Conservation (phyloP, 2,329 filamentous ascomycete species). For the Hirsutella rhossiliensis region DNA sequence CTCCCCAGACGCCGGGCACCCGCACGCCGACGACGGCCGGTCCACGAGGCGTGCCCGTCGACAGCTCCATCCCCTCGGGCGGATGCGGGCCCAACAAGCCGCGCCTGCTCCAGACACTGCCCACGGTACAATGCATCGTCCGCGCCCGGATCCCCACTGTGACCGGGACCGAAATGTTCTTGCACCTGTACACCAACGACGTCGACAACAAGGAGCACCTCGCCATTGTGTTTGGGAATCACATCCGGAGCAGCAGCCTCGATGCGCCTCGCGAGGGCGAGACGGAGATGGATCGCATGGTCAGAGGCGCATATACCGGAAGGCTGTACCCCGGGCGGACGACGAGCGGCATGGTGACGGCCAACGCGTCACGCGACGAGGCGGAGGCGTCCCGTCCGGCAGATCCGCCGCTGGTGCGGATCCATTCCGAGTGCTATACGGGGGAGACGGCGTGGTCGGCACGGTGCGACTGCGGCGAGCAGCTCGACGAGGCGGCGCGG, state of each 20-base stretch:
- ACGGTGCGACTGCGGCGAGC: slow-evolving; percentile 93
- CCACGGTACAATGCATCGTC: slow-evolving; percentile 84
- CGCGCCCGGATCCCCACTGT: slow-evolving; percentile 91
- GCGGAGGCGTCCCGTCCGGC: slow-evolving; percentile 1
- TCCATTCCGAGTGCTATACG: slow-evolving; percentile 97
- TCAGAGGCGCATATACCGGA: slow-evolving; percentile 84
- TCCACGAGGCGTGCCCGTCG: slow-evolving; percentile 45
- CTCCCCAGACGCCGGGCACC: slow-evolving; percentile 51
- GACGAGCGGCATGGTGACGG: slow-evolving; percentile 49
- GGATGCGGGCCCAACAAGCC: slow-evolving; percentile 55
- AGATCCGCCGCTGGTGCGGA: slow-evolving; percentile 63
- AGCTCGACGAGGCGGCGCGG: slow-evolving; percentile 88
- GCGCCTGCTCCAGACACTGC: slow-evolving; percentile 61
- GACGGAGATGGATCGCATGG: slow-evolving; percentile 84
- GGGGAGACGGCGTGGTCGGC: slow-evolving; percentile 98
- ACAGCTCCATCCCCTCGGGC: slow-evolving; percentile 43
- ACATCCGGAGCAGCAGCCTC: slow-evolving; percentile 63
- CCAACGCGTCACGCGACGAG: slow-evolving; percentile 4
- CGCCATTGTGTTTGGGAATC: slow-evolving; percentile 87
- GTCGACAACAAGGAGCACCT: slow-evolving; percentile 92
- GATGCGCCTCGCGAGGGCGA: slow-evolving; percentile 64
- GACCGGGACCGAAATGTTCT: slow-evolving; percentile 86
- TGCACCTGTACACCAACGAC: slow-evolving; percentile 89
- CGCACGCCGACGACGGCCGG: slow-evolving; percentile 33
- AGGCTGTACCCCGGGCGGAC: slow-evolving; percentile 76